These are phyloP conservation scores for Aspergillus incahuasiensis DNA, from an alignment of 495 filamentous ascomycete genomes.

Conservation along the genomic window DNA sequence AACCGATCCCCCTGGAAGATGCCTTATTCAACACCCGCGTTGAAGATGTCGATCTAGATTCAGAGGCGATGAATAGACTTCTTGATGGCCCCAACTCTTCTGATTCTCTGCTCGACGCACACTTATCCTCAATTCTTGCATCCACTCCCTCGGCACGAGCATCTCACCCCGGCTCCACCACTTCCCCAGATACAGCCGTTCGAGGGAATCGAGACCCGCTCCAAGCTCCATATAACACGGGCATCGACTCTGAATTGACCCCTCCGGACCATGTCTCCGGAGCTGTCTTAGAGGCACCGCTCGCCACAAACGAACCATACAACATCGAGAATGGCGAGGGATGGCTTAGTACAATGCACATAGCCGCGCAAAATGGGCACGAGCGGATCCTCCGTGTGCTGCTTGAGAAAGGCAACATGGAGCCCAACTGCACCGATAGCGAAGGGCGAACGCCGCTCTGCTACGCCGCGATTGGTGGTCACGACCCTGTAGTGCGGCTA, in stretches of 20 bases:
- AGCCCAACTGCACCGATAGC: conserved; percentile 1
- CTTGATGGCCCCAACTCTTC: not conserved
- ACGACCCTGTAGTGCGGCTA: conserved; percentile 1
- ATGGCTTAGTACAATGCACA: not conserved
- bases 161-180: no score
- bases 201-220: no score
- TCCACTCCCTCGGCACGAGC: no score
- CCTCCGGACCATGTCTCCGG: no score
- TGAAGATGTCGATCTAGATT: not conserved
- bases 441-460: conserved; percentile 2
- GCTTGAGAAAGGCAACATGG: not conserved
- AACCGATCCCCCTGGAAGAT: no score
- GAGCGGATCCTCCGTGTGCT: conserved; percentile 3
- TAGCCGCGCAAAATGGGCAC: conserved; percentile 9
- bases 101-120: no score
- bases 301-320: no score
- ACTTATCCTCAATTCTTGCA: no score
- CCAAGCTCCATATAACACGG: no score
- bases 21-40: not conserved
- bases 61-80: not conserved
- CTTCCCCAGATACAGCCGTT: no score
- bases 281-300: no score
- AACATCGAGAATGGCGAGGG: not conserved
- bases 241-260: no score
- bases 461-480: conserved; percentile 1